A percentile compares a stretch with the other conserved stretches of the same genome.
These are phyloP conservation scores for Alloteropsis angusta DNA, from an alignment of 202 grass and related monocot species.

Conservation along the genomic window DNA sequence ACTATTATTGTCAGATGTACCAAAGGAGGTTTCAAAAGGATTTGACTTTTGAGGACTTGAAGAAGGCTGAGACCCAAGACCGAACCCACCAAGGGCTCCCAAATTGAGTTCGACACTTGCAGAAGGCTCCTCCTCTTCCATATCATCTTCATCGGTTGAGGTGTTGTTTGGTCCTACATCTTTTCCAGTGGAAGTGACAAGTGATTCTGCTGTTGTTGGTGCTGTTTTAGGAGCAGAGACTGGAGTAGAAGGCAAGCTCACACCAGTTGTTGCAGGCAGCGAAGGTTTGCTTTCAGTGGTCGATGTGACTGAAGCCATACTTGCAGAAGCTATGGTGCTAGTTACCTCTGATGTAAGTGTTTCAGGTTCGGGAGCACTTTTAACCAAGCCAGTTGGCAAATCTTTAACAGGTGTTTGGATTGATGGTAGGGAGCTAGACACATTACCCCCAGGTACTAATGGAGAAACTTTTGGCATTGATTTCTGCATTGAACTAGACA, in stretches of 20 bases:
- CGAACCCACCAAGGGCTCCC: conserved; percentile 72
- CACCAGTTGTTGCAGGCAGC: conserved; percentile 18
- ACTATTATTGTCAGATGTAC: conserved; percentile 43
- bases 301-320: conserved; percentile 11
- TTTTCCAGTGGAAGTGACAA: conserved; percentile 35
- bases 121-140: conserved; percentile 86
- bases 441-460: conserved; percentile 1
- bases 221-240: conserved; percentile 23
- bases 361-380: conserved; percentile 36
- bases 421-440: conserved; percentile 34
- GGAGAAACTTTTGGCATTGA: conserved; percentile 15
- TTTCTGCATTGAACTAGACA: conserved; percentile 33
- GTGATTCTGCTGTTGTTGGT: conserved; percentile 23
- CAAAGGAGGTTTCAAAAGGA: conserved; percentile 74
- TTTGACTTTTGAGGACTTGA: conserved; percentile 64
- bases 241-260: conserved; percentile 27
- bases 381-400: conserved; percentile 22
- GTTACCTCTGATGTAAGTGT: conserved; percentile 27
- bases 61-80: conserved; percentile 53
- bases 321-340: conserved; percentile 24
- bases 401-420: conserved; percentile 20
- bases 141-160: conserved; percentile 83
- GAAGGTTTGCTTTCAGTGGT: conserved; percentile 32
- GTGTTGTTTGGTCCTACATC: conserved; percentile 28
- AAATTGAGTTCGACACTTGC: conserved; percentile 52